Conservation (phyloP, 2,329 filamentous ascomycete genomes). For the Xylariomycetidae sp. region DNA sequence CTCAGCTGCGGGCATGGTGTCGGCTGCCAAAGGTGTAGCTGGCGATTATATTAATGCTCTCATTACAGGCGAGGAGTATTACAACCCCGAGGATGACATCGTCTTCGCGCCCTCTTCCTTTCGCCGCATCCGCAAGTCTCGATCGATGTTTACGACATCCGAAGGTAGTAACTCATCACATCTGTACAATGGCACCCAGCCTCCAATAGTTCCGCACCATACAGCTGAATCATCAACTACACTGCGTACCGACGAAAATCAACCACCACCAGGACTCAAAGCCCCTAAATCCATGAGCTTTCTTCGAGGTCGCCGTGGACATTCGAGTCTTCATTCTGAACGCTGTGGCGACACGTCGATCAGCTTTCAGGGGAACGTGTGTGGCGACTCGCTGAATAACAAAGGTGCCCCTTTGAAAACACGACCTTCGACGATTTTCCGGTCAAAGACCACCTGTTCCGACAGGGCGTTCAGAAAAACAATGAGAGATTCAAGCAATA, state of each 20-base stretch:
- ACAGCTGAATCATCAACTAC: conserved; percentile 7
- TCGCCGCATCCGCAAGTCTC: conserved; percentile 48
- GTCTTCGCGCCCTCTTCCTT: conserved; percentile 44
- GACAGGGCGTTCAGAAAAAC: conserved; percentile 35
- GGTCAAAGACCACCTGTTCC: conserved; percentile 30
- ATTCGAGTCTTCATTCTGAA: conserved; percentile 13
- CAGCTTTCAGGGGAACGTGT: background rate
- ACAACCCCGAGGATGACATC: conserved; percentile 43
- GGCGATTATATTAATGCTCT: conserved; percentile 33
- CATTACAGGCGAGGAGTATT: conserved; percentile 36
- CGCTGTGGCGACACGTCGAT: conserved; percentile 11
- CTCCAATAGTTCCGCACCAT: too few species aligned
- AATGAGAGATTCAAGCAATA: conserved; percentile 46
- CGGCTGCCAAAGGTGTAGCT: conserved; percentile 24
- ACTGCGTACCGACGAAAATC: conserved; percentile 24
- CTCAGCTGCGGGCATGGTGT: conserved; percentile 22
- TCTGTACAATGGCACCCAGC: conserved; percentile 2
- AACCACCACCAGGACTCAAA: conserved; percentile 29
- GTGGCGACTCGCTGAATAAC: conserved; percentile 1
- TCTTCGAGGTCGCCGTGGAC: conserved; percentile 30
- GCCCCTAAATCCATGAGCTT: conserved; percentile 54
- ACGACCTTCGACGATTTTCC: conserved; percentile 41
- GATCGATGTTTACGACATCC: conserved; percentile 45
- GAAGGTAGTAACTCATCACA: conserved; percentile 8
- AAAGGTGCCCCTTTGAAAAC: conserved; percentile 21